phyloP scores from a whole-genome alignment of 306 rosid species.

The Cucurbita argyrosperma region DNA sequence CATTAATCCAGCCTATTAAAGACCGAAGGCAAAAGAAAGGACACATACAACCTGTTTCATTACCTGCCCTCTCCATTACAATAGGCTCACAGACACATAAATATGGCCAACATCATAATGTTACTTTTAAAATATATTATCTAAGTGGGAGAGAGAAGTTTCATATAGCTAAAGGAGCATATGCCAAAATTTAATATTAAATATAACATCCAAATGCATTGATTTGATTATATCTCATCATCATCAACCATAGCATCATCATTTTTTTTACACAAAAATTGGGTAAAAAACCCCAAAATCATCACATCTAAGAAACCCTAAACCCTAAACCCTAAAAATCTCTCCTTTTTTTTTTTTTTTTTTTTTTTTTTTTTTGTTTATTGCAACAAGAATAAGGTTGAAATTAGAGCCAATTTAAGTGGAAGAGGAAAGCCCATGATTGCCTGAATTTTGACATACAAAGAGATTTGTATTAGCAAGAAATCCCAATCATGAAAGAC shows the following conservation, averaged over 20 bases:
- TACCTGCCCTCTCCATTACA: neutral
- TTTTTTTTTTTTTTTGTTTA: no score
- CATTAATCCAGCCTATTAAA: no score
- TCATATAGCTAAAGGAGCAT: neutral
- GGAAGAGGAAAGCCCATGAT: slow-evolving; percentile 33
- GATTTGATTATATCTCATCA: neutral
- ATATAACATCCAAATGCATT: neutral
- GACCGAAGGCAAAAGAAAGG: neutral
- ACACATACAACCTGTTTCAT: neutral
- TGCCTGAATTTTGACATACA: slow-evolving; percentile 42
- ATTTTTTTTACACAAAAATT: neutral
- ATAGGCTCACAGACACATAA: neutral
- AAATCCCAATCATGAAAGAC: neutral
- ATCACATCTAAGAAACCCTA: no score
- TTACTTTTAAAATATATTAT: neutral
- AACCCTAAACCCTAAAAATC: no score
- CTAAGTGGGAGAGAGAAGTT: neutral
- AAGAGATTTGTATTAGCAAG: neutral
- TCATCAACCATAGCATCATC: neutral
- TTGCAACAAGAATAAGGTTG: neutral
- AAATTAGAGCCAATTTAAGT: slow-evolving; percentile 26
- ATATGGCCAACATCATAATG: slow-evolving; percentile 1
- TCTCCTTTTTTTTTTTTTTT: no score
- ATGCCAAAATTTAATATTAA: neutral
- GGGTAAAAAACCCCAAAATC: neutral